A percentile compares a stretch with the other conserved stretches of the same genome.
phyloP scores from a whole-genome alignment of 495 filamentous ascomycete genomes.

The Neurospora sp. region DNA sequence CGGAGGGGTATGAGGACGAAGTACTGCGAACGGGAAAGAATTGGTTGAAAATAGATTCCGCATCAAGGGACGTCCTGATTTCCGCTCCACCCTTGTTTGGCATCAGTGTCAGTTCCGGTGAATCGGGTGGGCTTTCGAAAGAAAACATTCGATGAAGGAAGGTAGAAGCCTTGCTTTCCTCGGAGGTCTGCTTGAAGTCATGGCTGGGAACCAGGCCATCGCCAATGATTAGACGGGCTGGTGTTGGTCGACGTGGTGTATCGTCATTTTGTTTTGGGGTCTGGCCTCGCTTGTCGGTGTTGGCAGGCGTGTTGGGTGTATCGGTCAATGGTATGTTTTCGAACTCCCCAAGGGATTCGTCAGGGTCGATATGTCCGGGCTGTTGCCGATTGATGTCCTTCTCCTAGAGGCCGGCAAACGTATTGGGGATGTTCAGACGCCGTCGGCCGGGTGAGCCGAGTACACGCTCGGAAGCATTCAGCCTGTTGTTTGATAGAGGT shows the following conservation, averaged over 20 bases:
- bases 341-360: not conserved
- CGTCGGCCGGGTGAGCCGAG: slow-evolving; percentile 5
- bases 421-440: slow-evolving; percentile 15
- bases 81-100: slow-evolving; percentile 7
- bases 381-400: slow-evolving; percentile 13
- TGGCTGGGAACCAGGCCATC: not conserved
- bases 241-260: not conserved
- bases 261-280: not conserved
- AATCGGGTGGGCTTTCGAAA: slow-evolving; percentile 11
- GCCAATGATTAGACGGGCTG: not conserved
- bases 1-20: slow-evolving; percentile 19
- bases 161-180: not conserved
- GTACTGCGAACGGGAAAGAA: slow-evolving; percentile 7
- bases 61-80: not conserved
- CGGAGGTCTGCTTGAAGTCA: not conserved
- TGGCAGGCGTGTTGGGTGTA: not conserved
- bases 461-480: not conserved
- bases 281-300: not conserved
- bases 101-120: slow-evolving; percentile 3
- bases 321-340: not conserved
- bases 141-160: slow-evolving; percentile 7
- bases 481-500: not conserved
- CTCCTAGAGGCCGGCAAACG: slow-evolving; percentile 21
- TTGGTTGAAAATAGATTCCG: not conserved
- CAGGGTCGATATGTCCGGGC: not conserved